Percentiles rank a stretch among this genome's conserved stretches.
Evolutionary conservation across 2,329 filamentous ascomycete genomes (phyloP).

Genomic region (Nemania sp.): DNA sequence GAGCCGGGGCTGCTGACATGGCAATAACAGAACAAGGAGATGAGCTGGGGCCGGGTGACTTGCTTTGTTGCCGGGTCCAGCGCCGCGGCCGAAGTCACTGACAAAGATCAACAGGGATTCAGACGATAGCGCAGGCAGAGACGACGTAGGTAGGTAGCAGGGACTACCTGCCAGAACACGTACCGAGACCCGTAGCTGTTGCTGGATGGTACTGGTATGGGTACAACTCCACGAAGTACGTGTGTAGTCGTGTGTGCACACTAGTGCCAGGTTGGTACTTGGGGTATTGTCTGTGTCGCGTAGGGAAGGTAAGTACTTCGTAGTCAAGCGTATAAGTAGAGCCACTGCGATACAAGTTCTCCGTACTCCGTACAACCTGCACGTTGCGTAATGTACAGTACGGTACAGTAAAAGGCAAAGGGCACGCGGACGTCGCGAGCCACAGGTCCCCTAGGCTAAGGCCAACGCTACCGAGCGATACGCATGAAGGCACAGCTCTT

Average conservation of each 20-base stretch:
- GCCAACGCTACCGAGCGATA: background rate
- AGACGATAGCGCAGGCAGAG: too few relatives aligned
- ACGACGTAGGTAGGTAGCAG: too few relatives aligned
- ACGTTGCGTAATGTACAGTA: constrained; percentile 1
- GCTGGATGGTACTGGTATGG: too few relatives aligned
- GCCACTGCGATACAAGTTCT: background rate
- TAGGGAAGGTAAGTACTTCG: too few relatives aligned
- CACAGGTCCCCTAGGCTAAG: background rate
- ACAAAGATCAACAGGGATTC: constrained; percentile 18
- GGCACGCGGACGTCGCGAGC: constrained; percentile 9
- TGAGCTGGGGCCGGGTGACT: constrained; percentile 11
- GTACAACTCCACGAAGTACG: too few relatives aligned
- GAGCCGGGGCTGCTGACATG: constrained; percentile 4
- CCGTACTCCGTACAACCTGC: background rate
- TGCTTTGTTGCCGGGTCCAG: constrained; percentile 12
- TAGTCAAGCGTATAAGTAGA: background rate
- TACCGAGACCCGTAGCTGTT: too few relatives aligned
- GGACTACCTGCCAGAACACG: too few relatives aligned
- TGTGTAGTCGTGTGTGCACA: too few relatives aligned
- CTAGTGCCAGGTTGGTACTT: too few relatives aligned
- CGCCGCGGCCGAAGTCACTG: constrained; percentile 11
- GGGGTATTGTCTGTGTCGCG: too few relatives aligned
- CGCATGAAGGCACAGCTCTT: background rate
- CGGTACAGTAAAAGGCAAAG: constrained; percentile 3
- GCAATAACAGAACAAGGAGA: constrained; percentile 16